These are phyloP conservation scores for Pseudogymnoascus sp. DNA, from an alignment of 2,329 filamentous ascomycete genomes.

Conservation along the genomic window DNA sequence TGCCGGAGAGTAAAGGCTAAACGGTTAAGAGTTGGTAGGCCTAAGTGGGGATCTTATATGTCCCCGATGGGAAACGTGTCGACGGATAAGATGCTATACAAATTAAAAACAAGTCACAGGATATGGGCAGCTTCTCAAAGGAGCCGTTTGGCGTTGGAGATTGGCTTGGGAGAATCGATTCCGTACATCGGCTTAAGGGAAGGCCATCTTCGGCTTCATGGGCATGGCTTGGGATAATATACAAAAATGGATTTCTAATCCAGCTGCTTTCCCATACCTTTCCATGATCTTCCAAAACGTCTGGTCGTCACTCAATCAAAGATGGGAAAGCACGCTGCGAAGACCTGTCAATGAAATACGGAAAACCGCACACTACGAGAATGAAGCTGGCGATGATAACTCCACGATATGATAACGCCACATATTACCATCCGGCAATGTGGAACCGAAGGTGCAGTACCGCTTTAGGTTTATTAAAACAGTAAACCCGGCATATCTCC, in stretches of 20 bases:
- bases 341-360: too few species aligned
- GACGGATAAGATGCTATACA: not conserved
- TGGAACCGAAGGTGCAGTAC: not conserved
- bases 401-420: not conserved
- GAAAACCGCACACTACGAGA: not conserved
- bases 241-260: not conserved
- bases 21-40: not conserved
- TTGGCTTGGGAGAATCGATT: not conserved
- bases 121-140: not conserved
- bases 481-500: not conserved
- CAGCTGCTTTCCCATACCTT: not conserved
- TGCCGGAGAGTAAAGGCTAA: not conserved
- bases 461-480: not conserved
- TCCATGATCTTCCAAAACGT: not conserved
- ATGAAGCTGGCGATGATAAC: not conserved
- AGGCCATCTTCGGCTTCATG: not conserved
- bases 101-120: not conserved
- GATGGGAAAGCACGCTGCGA: not conserved
- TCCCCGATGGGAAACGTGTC: not conserved
- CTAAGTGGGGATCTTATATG: not conserved
- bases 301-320: not conserved
- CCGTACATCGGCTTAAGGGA: not conserved
- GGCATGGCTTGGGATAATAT: not conserved
- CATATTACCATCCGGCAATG: not conserved
- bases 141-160: not conserved